These are phyloP conservation scores for Lachnellula subtilissima DNA, from an alignment of 2,329 filamentous ascomycete species.

Conservation along the genomic window DNA sequence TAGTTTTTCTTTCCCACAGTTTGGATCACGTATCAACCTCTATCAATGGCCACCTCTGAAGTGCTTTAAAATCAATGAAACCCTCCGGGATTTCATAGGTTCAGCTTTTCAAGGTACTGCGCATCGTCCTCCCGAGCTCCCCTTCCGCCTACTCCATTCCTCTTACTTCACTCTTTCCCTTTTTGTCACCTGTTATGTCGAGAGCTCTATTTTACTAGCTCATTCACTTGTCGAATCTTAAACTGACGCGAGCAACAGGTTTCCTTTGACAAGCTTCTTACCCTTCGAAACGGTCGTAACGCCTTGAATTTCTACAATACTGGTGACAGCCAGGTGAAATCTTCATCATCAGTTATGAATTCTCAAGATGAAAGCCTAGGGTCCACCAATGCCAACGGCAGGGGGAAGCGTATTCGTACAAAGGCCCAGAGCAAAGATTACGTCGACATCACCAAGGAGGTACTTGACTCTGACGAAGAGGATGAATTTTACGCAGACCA, in stretches of 20 bases:
- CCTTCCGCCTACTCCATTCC: neutral
- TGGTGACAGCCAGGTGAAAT: constrained; percentile 16
- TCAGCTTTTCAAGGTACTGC: neutral
- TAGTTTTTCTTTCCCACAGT: too few relatives aligned
- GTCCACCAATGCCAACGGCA: constrained; percentile 10
- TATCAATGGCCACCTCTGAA: neutral
- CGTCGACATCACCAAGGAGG: constrained; percentile 16
- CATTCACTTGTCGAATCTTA: neutral
- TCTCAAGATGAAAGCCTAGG: constrained; percentile 8
- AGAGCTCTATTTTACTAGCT: neutral
- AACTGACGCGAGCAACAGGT: constrained; percentile 34
- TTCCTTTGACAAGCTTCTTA: constrained; percentile 39
- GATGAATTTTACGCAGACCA: constrained; percentile 15
- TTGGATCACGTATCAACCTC: neutral
- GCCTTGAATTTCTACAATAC: constrained; percentile 40
- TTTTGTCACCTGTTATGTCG: neutral
- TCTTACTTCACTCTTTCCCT: neutral
- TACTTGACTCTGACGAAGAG: constrained; percentile 18
- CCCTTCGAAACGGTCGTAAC: constrained; percentile 41
- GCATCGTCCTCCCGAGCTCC: neutral
- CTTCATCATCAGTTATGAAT: constrained; percentile 7
- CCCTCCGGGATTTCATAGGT: neutral
- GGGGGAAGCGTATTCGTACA: constrained; percentile 21
- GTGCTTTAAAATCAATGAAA: neutral
- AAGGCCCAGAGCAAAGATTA: constrained; percentile 13